Base-by-base conservation (phyloP, 73 alveolate genomes). In the Durusdinium trenchii region DNA sequence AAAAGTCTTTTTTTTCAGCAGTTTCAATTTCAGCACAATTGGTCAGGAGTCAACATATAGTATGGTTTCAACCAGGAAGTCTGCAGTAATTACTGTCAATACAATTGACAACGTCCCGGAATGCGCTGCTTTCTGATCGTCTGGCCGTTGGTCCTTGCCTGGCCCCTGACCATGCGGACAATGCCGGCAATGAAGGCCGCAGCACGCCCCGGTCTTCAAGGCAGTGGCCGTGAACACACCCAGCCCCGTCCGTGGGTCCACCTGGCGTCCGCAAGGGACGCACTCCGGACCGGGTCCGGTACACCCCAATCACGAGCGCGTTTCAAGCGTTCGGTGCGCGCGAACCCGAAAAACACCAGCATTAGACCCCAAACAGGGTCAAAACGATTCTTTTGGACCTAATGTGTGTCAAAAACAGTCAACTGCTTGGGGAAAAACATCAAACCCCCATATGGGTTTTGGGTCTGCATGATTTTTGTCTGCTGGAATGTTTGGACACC, bases 141-240 rank as follows among this genome's bases (percentile, higher is more conserved):
- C 30, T 73, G 85, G 46, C n/a, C 2, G 10, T 5, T 12, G 26
- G 54, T 51, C 43, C 26, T 30, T 6, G 82, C 95, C 95, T 86
- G 95, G 95, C 30, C 95, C 95, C 40, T 45, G 47, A n/a, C 95
- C 95, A 47, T 86, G 95, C 30, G 95, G 95, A 45, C 95, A 86
- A 86, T 86, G 95, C 40, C 95, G 95, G 84, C 95, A 86, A 10
- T 45, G 38, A 36, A 20, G 30, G 47, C 95, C 95, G 64, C 95
- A 86, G 62, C 95, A 86, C 84, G 78, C 95, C 84, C 14, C 35
- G 28, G 43, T 45, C 47, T 86, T 86, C 83, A 86, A 64, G 64
- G 95, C 95, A 26, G 84, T 40, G 48, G 95, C 79, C n/a, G 95
- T 86, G 51, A 86, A 86, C 38, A 86, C 95, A 14, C 95, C 62